These are phyloP conservation scores for Truncatella angustata DNA, from an alignment of 2,329 filamentous ascomycete genomes.

Conservation along the genomic window DNA sequence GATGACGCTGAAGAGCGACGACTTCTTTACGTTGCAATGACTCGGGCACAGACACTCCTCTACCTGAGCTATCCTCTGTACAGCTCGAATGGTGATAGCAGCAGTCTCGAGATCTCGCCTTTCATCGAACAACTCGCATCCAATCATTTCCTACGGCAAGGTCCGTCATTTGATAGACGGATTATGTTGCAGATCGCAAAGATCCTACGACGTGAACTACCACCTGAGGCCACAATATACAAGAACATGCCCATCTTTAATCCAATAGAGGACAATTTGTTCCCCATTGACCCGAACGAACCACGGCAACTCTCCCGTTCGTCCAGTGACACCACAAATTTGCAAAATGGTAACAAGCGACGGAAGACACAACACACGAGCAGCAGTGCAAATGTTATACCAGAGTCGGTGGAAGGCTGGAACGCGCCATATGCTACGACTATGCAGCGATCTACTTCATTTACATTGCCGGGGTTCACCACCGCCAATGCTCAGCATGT, in stretches of 20 bases:
- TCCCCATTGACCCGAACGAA: slow-evolving; percentile 61
- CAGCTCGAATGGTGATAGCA: slow-evolving; percentile 55
- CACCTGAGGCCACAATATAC: slow-evolving; percentile 53
- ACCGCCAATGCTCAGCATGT: slow-evolving; percentile 56
- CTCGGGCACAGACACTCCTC: slow-evolving; percentile 79
- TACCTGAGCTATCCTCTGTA: slow-evolving; percentile 80
- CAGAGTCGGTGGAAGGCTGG: slow-evolving; percentile 29
- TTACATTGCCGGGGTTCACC: slow-evolving; percentile 65
- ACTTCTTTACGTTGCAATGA: slow-evolving; percentile 95
- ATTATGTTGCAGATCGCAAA: slow-evolving; percentile 66
- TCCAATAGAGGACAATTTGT: slow-evolving; percentile 64
- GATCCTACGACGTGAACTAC: slow-evolving; percentile 65
- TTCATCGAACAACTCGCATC: slow-evolving; percentile 58
- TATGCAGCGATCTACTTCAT: slow-evolving; percentile 57
- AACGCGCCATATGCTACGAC: slow-evolving; percentile 52
- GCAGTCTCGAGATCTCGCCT: slow-evolving; percentile 65
- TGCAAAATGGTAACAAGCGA: slow-evolving; percentile 22
- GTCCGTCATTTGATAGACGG: slow-evolving; percentile 65
- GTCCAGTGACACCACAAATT: slow-evolving; percentile 9
- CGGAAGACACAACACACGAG: slow-evolving; percentile 28
- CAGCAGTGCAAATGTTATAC: slow-evolving; percentile 36
- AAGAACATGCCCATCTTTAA: slow-evolving; percentile 52
- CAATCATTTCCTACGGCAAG: slow-evolving; percentile 47
- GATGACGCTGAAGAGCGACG: slow-evolving; percentile 85
- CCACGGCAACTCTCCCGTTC: slow-evolving; percentile 31